phyloP scores from a whole-genome alignment of 176 grass and related monocot genomes.

The Lolium rigidum region DNA sequence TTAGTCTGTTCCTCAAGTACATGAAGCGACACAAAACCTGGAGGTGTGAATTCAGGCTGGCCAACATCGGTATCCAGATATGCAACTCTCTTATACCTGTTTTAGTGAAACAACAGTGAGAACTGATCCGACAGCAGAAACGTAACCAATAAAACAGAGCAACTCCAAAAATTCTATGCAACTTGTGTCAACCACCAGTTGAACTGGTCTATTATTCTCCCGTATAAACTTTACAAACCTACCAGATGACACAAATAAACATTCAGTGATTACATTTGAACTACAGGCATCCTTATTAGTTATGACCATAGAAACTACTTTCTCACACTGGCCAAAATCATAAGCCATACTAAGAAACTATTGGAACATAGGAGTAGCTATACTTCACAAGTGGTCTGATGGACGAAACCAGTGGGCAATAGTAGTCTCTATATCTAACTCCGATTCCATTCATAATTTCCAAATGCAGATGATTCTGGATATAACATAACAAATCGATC shows the following conservation, averaged over 20 bases:
- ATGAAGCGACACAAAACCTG: conserved; percentile 79
- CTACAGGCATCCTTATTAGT: background rate
- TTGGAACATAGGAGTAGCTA: background rate
- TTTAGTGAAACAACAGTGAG: conserved; percentile 20
- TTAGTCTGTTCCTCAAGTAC: conserved; percentile 60
- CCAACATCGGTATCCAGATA: conserved; percentile 88
- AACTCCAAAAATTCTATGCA: background rate
- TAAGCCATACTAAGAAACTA: background rate
- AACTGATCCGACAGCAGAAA: background rate
- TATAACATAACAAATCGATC: no score
- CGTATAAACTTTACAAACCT: background rate
- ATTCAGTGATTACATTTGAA: background rate
- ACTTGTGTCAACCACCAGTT: background rate
- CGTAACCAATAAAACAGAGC: conserved; percentile 7
- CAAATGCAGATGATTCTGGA: background rate
- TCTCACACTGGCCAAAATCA: background rate
- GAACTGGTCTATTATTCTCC: background rate
- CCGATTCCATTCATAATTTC: background rate
- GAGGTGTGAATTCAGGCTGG: conserved; percentile 76
- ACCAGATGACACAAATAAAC: background rate
- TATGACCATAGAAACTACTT: background rate
- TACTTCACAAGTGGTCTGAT: background rate
- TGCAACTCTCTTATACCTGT: conserved; percentile 67
- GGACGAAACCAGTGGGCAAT: background rate
- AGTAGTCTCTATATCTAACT: background rate